Evolutionary conservation across 2,329 filamentous ascomycete genomes (phyloP).

Genomic region (Daldinia sp.): DNA sequence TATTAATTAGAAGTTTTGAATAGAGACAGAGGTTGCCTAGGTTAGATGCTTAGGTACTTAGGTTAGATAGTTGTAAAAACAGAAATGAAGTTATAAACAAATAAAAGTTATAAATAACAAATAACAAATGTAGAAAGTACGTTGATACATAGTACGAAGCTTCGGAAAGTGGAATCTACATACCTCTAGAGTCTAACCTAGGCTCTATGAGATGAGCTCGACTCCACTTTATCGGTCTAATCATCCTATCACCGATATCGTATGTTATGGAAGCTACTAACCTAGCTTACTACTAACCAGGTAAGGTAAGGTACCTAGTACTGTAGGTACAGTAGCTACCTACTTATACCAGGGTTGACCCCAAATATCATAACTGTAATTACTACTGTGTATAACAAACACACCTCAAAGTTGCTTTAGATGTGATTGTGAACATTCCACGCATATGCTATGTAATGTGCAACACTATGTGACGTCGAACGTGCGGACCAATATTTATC

Average conservation of each 20-base stretch:
- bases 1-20: neutral
- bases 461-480: neutral
- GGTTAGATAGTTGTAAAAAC: slow-evolving; percentile 1
- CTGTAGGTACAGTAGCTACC: no score
- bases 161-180: no score
- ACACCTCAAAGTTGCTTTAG: neutral
- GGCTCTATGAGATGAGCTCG: no score
- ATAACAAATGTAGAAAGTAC: no score
- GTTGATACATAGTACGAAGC: no score
- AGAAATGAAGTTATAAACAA: neutral
- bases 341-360: no score
- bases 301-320: neutral
- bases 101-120: no score
- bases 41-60: no score
- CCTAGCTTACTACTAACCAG: no score
- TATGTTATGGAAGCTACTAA: no score
- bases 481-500: neutral
- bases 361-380: neutral
- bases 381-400: neutral
- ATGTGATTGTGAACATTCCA: neutral
- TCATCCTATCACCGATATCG: neutral
- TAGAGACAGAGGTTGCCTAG: neutral
- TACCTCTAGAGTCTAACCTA: no score
- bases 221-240: neutral
- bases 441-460: neutral